Evolutionary conservation across 2,329 filamentous ascomycete species (phyloP), one percentile per base, ranked within the genome.

Genomic region (Ophiostoma sp.): DNA sequence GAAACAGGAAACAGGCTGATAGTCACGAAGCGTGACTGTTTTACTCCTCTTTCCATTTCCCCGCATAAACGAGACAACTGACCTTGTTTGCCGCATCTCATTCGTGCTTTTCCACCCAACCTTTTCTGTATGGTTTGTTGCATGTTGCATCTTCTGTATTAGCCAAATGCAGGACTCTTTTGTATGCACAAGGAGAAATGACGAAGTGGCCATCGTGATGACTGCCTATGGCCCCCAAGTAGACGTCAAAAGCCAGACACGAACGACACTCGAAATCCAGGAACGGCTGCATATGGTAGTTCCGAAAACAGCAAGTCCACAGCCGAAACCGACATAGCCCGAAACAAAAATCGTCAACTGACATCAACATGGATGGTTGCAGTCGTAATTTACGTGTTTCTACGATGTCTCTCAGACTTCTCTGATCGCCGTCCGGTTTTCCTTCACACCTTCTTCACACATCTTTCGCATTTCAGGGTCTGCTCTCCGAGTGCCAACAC

Each of bases 401-500:
- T 55, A 19, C 42, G 15, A 48, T 48, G 50, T 12, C 50, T 28
- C 8, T 55, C 9, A 7, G 4, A 22, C 12, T 25, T 48, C 61
- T 69, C 31, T 55, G 48, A 28, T 55, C 15, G 45, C 15, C 66
- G 28, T 17, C n/a, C 57, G 2, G 9, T 8, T 7, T 28, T 52
- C 17, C 50, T 17, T 48, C 42, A 19, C 42, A 48, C 42, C 22
- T 55, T 55, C 22, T 55, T 45, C 17, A 9, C 59, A 22, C 59
- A 3, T 42, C 61, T 28, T 42, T 11, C 39, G 11, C 2, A 7
- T 55, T 57, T 22, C 69, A 57, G 68, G 68, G 48, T 61, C 48
- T 55, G 15, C 36, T 45, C 70, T 50, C 57, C 57, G 70, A 52
- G 28, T 64, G 70, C 69, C 70, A 71, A 55, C 70, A 42, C 42